phyloP scores from a whole-genome alignment of 1,139 yeast species.

The Pichia sp. region DNA sequence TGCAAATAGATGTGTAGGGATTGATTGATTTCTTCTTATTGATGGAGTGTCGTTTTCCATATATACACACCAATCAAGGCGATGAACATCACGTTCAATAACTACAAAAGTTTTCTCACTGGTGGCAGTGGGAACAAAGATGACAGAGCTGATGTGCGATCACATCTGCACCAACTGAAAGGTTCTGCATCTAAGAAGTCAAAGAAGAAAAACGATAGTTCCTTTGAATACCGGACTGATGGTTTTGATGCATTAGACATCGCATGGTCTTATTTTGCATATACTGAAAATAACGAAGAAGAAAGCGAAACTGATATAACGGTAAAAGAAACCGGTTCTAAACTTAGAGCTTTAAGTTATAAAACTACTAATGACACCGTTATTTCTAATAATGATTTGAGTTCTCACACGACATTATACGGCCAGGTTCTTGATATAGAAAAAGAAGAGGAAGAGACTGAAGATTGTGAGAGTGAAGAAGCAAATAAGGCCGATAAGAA shows the following conservation, averaged over 20 bases:
- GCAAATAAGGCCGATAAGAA: neutral
- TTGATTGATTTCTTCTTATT: no score
- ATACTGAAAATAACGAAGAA: neutral
- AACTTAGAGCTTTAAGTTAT: neutral
- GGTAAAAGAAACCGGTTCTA: neutral
- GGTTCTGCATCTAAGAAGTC: neutral
- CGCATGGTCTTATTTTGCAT: slow-evolving; percentile 7
- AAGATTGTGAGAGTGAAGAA: neutral
- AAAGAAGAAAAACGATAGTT: neutral
- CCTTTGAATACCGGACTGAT: slow-evolving; percentile 7
- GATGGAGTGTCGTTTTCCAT: no score
- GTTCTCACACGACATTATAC: slow-evolving; percentile 16
- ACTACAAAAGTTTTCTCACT: slow-evolving; percentile 12
- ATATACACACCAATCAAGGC: no score
- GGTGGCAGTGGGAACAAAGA: neutral
- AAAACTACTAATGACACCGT: neutral
- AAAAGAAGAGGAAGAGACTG: neutral
- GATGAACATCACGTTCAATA: slow-evolving; percentile 11
- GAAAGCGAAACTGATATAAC: neutral
- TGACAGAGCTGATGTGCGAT: slow-evolving; percentile 3
- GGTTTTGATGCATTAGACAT: slow-evolving; percentile 13
- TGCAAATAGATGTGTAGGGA: no score
- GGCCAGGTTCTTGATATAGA: slow-evolving; percentile 6
- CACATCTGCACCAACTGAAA: neutral
- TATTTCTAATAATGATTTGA: slow-evolving; percentile 21